These are phyloP conservation scores for Moricandia moricandioides DNA, from an alignment of 345 rosid genomes.

Conservation along the genomic window DNA sequence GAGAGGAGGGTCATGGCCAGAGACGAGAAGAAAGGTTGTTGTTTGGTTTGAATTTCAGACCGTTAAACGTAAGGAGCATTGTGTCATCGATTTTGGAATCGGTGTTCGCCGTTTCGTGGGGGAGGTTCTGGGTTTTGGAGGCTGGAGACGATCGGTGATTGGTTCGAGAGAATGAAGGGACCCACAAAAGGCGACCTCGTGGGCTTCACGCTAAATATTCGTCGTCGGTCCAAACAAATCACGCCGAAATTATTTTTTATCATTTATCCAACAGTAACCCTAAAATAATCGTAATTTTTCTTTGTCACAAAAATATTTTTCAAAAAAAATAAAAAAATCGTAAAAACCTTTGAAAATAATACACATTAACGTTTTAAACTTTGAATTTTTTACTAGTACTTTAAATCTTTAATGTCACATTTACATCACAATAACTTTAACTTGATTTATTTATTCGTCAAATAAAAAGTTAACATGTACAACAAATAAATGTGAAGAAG, in stretches of 20 bases:
- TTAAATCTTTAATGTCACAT: too few species aligned
- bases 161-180: constrained; percentile 1
- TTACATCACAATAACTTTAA: too few species aligned
- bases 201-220: constrained; percentile 29
- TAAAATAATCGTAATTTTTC: too few species aligned
- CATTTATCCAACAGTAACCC: too few species aligned
- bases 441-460: too few species aligned
- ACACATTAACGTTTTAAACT: too few species aligned
- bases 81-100: constrained; percentile 5
- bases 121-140: constrained; percentile 30
- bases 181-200: constrained; percentile 12
- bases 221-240: constrained; percentile 6
- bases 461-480: too few species aligned
- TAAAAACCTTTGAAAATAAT: too few species aligned
- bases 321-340: too few species aligned
- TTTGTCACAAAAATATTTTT: too few species aligned
- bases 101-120: constrained; percentile 5
- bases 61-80: constrained; percentile 18
- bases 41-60: neutral
- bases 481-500: too few species aligned
- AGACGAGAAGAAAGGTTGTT: neutral
- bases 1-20: constrained; percentile 33
- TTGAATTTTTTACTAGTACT: too few species aligned
- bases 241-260: neutral
- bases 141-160: constrained; percentile 1